A percentile compares a stretch with the other conserved stretches of the same genome.
Evolutionary conservation across 495 filamentous ascomycete species (phyloP).

Genomic region (Aspergillus cavernicola): DNA sequence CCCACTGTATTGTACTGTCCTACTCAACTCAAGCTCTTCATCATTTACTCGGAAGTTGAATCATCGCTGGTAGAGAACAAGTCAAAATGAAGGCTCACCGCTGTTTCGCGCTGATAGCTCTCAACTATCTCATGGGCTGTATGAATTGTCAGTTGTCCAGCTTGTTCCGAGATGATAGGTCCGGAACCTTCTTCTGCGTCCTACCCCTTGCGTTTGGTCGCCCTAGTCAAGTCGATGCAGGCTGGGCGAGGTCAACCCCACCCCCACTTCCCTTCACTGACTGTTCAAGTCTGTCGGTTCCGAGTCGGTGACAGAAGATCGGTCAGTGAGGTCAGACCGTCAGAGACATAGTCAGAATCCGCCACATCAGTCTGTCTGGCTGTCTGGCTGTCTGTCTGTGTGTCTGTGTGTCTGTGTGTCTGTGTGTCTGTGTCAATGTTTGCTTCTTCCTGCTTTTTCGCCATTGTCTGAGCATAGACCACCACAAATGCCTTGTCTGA

Average conservation of each 20-base stretch:
- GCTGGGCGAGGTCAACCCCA: not conserved
- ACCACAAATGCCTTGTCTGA: slow-evolving; percentile 4
- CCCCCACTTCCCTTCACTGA: not conserved
- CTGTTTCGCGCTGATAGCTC: slow-evolving; percentile 7
- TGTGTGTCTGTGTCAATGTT: not conserved
- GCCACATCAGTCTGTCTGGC: not conserved
- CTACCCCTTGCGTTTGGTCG: slow-evolving; percentile 24
- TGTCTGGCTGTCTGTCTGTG: not conserved
- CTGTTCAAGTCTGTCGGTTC: not conserved
- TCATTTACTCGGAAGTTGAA: too few species aligned
- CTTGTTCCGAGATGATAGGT: slow-evolving; percentile 21
- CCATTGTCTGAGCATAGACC: not conserved
- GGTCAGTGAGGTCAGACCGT: too few species aligned
- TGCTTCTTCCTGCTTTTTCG: slow-evolving; percentile 1
- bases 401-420: not conserved
- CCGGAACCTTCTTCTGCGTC: slow-evolving; percentile 23
- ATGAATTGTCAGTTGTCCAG: slow-evolving; percentile 6
- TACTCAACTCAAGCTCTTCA: not conserved
- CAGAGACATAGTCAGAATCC: too few species aligned
- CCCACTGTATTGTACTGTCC: not conserved
- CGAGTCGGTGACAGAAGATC: not conserved
- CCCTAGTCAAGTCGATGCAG: slow-evolving; percentile 16
- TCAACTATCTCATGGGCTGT: not conserved
- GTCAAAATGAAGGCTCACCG: not conserved
- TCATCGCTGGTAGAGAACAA: too few species aligned